Evolutionary conservation across 1,284 basidiomycete genomes (phyloP), one percentile per base, ranked within the genome.

Genomic region (Leucocoprinus gongylophorus): DNA sequence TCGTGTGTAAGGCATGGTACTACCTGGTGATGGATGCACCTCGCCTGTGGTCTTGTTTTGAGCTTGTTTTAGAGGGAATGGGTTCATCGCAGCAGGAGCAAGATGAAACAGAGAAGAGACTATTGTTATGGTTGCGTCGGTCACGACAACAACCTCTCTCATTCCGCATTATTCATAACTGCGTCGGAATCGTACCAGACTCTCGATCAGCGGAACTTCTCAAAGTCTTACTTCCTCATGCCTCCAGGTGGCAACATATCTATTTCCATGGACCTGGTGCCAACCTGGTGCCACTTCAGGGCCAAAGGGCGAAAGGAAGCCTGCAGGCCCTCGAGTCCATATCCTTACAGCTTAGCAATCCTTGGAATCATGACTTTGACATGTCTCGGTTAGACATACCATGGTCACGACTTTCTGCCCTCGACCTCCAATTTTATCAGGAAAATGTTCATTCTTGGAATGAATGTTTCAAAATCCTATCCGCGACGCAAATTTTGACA

Each of bases 31-130:
- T 61, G 5, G 59, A 61, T 7, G 67, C 69, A 0, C 66, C 73
- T 15, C 63, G 61, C 37, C 58, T 76, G 20, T 76, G 74, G 74
- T 65, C 67, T 5, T 62, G 65, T 0, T 73, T 76, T 51, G 60
- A 67, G 46, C 54, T 74, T 48, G 60, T 64, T 33, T 43, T 64
- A 18, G 46, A 55, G 12, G 61, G 58, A 26, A 53, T 55, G 5
- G 53, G 51, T 21, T 42, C 42, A 33, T 39, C 51, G 8, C 47
- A 51, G 35, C 51, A 53, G 6, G 53, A 48, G 32, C 26, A 46
- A 26, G 42, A 46, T 8, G 47, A 48, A 12, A 50, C 61, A 48
- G 54, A 63, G 48, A 53, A 48, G 33, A 51, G 55, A 3, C 53
- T 69, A 58, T 46, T 59, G n/a, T 42, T 61, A 8, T 75, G 72